Percentiles rank a stretch among this genome's conserved stretches.
Evolutionary conservation across 208 protist species (phyloP).

Genomic region (Trypanosoma theileri): DNA sequence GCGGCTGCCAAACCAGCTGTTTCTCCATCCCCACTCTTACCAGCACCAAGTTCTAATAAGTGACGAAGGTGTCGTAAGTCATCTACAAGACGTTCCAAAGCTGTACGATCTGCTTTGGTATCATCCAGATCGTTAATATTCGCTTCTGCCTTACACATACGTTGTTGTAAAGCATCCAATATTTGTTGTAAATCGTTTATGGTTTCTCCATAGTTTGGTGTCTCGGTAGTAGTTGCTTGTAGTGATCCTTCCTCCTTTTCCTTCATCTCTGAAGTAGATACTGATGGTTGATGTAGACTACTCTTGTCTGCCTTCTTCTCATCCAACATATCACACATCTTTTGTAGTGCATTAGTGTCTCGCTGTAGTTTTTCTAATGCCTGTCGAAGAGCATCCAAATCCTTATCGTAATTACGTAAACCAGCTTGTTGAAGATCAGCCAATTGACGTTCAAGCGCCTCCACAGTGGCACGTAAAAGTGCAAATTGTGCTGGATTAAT

Average conservation of each 20-base stretch:
- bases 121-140: conserved; percentile 50
- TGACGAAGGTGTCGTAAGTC: conserved; percentile 58
- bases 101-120: conserved; percentile 64
- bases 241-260: background rate
- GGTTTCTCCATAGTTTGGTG: conserved; percentile 17
- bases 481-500: conserved; percentile 56
- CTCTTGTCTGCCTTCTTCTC: conserved; percentile 55
- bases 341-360: conserved; percentile 32
- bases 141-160: conserved; percentile 10
- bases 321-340: conserved; percentile 36
- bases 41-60: conserved; percentile 48
- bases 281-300: background rate
- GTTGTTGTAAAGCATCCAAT: conserved; percentile 4
- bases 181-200: conserved; percentile 8
- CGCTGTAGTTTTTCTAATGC: conserved; percentile 40
- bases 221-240: conserved; percentile 12
- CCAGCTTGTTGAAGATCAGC: conserved; percentile 36
- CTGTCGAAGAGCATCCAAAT: conserved; percentile 40
- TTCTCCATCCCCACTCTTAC: conserved; percentile 18
- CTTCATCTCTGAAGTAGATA: background rate
- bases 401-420: conserved; percentile 47
- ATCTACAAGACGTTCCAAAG: conserved; percentile 72
- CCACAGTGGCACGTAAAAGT: conserved; percentile 45
- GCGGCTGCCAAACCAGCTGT: conserved; percentile 9
- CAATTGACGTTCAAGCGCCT: conserved; percentile 70